Percentiles rank a stretch among this genome's conserved stretches.
Conservation (phyloP, 2,329 filamentous ascomycete species). For the Neurospora sp. region DNA sequence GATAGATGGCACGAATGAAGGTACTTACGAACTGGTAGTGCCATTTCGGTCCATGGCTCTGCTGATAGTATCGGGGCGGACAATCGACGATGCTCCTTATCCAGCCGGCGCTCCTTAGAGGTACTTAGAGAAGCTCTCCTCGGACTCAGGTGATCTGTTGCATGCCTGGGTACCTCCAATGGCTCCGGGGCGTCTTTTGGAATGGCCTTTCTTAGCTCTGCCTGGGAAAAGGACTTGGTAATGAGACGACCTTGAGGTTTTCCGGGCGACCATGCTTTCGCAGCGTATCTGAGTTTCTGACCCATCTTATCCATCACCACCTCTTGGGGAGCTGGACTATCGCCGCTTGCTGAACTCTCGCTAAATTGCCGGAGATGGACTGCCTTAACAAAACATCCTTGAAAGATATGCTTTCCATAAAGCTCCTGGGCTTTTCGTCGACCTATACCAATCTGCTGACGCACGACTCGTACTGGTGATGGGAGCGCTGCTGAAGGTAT, state of each 20-base stretch:
- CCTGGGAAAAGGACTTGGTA: background rate
- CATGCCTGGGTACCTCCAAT: background rate
- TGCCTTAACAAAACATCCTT: slow-evolving; percentile 32
- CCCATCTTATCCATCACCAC: background rate
- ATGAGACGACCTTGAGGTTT: background rate
- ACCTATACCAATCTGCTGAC: background rate
- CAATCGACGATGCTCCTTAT: background rate
- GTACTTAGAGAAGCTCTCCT: slow-evolving; percentile 3
- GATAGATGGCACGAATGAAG: background rate
- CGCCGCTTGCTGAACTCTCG: slow-evolving; percentile 15
- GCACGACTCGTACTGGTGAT: background rate
- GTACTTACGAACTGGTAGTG: slow-evolving; percentile 39
- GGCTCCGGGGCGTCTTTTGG: background rate
- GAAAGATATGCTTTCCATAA: background rate
- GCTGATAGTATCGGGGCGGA: slow-evolving; percentile 11
- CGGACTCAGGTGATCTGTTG: background rate
- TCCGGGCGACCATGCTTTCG: background rate
- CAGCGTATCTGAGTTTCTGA: background rate
- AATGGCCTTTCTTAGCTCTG: background rate
- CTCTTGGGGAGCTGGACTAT: background rate
- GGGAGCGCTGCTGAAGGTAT: background rate
- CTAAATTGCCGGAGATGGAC: slow-evolving; percentile 29
- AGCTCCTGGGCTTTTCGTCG: background rate
- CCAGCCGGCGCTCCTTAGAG: background rate
- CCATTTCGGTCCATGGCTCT: slow-evolving; percentile 22